Base-by-base conservation (phyloP, 23 red algal species). In the Gracilaria caudata region DNA sequence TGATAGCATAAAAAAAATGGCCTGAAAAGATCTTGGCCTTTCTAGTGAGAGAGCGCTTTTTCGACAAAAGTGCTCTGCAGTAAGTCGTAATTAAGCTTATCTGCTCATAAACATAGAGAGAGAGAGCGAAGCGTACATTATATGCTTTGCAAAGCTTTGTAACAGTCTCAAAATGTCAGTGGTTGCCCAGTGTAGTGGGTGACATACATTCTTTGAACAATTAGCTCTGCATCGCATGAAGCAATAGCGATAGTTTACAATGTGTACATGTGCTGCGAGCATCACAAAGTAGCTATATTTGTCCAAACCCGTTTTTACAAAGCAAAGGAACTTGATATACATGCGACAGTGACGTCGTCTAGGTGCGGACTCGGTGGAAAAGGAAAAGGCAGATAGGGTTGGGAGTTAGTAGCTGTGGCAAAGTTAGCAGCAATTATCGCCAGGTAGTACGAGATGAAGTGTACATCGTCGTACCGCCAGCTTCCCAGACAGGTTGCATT, bases 401-500 rank as follows among this genome's bases (percentile, higher is more conserved):
- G 53, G 21, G 79, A 90, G 60, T 87, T 76, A 2, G 44, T 37
- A 17, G 83, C 82, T 24, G 79, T 93, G 24, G 88, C 81, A 77
- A 92, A 97, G 53, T 92, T 87, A 28, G 57, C 55, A 8, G 94
- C 94, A 7, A 97, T 82, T n/a, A 82, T 91, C 17, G 94, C 89
- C 16, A 97, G 68, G 49, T 89, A 88, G 63, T 97, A 97, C 37
- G 86, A 81, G 37, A 92, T 86, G 80, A 90, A 85, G 19, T 86
- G 61, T 26, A 66, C 77, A 58, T 97, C 94, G 47, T 88, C 80
- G 41, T 64, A 68, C 38, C 72, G 82, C 65, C 88, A 97, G 21
- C 74, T 84, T 64, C 79, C 94, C 34, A 97, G 77, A 51, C 94
- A 93, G 9, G 94, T 97, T n/a, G 79, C 37, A 76, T 97, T 97